Evolutionary conservation across 306 rosid genomes (phyloP).

Genomic region (Pyrus pyrifolia): DNA sequence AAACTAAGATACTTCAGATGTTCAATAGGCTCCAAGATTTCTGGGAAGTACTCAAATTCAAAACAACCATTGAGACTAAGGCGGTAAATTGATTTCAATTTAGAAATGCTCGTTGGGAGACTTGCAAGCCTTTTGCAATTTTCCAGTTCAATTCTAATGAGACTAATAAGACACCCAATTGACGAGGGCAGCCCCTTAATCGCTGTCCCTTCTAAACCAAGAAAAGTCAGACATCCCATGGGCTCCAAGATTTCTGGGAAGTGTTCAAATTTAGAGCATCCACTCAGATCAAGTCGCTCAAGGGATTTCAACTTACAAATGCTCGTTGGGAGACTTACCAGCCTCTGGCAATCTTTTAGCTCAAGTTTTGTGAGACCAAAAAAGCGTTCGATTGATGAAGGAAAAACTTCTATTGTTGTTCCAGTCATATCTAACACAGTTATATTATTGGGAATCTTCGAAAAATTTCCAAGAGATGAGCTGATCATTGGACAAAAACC

Average conservation of each 20-base stretch:
- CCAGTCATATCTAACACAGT: no score
- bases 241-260: constrained; percentile 3
- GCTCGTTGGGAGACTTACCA: not conserved
- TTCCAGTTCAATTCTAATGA: not conserved
- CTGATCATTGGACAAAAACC: not conserved
- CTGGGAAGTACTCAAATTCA: not conserved
- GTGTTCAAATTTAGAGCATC: not conserved
- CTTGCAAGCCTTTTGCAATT: not conserved
- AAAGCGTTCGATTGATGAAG: not conserved
- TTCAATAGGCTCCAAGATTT: constrained; percentile 8
- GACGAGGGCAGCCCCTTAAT: not conserved
- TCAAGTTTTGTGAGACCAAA: not conserved
- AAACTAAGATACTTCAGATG: not conserved
- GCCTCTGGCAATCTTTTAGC: not conserved
- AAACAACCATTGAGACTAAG: not conserved
- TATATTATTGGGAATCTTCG: no score
- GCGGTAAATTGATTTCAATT: not conserved
- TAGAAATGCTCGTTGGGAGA: not conserved
- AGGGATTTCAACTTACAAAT: not conserved
- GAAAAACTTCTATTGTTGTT: no score
- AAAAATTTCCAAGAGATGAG: no score
- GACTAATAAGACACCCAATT: not conserved
- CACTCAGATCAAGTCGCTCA: not conserved
- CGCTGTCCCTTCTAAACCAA: not conserved
- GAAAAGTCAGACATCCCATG: not conserved